phyloP scores from a whole-genome alignment of 2,329 filamentous ascomycete species.

The Rhynchosporium agropyri region DNA sequence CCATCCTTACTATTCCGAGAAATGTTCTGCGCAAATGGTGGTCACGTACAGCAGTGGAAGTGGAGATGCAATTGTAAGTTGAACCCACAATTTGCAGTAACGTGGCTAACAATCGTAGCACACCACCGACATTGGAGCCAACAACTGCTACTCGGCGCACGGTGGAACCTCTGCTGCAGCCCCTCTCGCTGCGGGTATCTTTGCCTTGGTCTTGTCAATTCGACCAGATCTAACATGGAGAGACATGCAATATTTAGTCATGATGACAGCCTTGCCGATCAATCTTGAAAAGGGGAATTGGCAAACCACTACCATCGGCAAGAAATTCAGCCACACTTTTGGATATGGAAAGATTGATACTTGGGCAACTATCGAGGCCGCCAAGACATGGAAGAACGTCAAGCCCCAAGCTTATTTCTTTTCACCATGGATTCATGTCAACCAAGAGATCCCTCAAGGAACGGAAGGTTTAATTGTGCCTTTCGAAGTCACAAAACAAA shows the following conservation, averaged over 20 bases:
- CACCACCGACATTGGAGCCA: constrained; percentile 88
- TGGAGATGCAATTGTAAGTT: constrained; percentile 75
- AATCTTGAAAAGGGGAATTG: constrained; percentile 75
- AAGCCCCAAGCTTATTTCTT: constrained; percentile 96
- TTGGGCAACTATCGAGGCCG: constrained; percentile 79
- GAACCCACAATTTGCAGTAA: background rate
- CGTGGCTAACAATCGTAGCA: constrained; percentile 54
- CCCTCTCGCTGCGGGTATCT: constrained; percentile 88
- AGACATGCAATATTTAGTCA: constrained; percentile 88
- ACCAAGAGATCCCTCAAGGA: constrained; percentile 83
- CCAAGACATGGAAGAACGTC: constrained; percentile 82
- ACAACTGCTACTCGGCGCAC: constrained; percentile 78
- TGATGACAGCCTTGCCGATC: constrained; percentile 81
- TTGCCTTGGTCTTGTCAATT: constrained; percentile 81
- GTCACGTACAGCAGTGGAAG: constrained; percentile 95
- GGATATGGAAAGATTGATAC: constrained; percentile 96
- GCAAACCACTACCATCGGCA: constrained; percentile 79
- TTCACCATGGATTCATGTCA: constrained; percentile 91
- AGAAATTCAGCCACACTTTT: constrained; percentile 90
- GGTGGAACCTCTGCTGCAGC: constrained; percentile 96
- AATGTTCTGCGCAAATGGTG: constrained; percentile 91
- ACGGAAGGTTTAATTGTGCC: constrained; percentile 74
- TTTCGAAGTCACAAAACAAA: constrained; percentile 81
- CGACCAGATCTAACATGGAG: constrained; percentile 90
- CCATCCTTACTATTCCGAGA: constrained; percentile 97